Base-by-base conservation (phyloP, 306 rosid genomes). In the Casuarina cunninghamiana region DNA sequence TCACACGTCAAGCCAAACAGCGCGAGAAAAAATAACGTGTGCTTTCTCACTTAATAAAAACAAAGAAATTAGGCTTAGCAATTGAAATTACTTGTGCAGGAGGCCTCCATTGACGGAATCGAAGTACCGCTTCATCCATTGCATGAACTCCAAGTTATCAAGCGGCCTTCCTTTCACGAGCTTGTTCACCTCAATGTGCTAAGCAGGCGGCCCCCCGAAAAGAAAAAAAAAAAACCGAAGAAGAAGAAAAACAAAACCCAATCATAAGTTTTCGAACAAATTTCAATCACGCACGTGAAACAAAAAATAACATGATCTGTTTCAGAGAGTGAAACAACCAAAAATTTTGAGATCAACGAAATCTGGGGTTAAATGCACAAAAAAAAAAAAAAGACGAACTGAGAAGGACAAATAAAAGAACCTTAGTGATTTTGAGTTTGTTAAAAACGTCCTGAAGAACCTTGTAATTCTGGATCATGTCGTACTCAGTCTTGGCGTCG, bases 381-480 rank as follows among this genome's bases (percentile, higher is more conserved):
- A 12, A 12, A 0, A 2, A 26, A 8, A 9, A 12, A 3, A 67
- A 39, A 45, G 10, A 16, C 75, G 9, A 75, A n/a, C 2, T 0
- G 8, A 10, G 26, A 6, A 54, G 8, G 8, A 21, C 49, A 5
- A 10, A 2, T 12, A 13, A 39, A 5, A 70, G 32, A 69, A 95
- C 99, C 97, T 93, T 93, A 26, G 97, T 93, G 81, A 95, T 90
- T 72, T 95, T 95, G 75, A 91, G 95, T 88, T 95, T 95, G 80
- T 88, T 95, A 75, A 96, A 93, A 3, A 93, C 97, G 55, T 96
- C 98, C 79, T 96, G 97, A 79, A 96, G 99, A 10, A 96, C 96
- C 91, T 96, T 96, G 80, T 93, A 96, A 57, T 96, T 96, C 91
- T 96, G 98, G 65, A 96, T 96, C 98, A 96, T 96, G 77, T 96